Conservation (phyloP, 495 filamentous ascomycete genomes). For the Choiromyces venosus region DNA sequence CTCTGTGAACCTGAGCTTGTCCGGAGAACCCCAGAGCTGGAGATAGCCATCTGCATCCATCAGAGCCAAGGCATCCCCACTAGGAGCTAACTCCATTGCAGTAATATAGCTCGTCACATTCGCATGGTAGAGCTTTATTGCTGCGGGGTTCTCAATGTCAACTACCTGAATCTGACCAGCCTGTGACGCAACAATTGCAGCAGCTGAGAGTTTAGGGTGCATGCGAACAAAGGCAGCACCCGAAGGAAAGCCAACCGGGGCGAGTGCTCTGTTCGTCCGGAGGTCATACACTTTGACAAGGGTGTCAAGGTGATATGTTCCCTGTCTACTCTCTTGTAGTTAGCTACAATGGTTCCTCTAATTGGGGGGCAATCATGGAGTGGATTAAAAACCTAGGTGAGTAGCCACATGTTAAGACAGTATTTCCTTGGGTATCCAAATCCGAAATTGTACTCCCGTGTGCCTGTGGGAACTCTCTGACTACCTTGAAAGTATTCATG, state of each 20-base stretch:
- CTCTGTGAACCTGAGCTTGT: conserved; percentile 86
- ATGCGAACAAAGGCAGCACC: conserved; percentile 89
- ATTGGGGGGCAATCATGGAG: background rate
- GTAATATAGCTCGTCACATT: conserved; percentile 67
- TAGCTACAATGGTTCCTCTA: background rate
- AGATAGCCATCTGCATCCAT: conserved; percentile 71
- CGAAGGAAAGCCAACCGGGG: conserved; percentile 85
- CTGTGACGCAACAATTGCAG: conserved; percentile 82
- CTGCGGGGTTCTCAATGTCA: conserved; percentile 89
- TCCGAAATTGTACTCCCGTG: conserved; percentile 80
- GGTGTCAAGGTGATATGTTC: conserved; percentile 67
- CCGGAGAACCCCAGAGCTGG: conserved; percentile 84
- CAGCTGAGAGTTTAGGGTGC: conserved; percentile 91
- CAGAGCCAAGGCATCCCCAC: conserved; percentile 80
- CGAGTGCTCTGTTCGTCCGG: conserved; percentile 73
- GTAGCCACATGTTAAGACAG: conserved; percentile 91
- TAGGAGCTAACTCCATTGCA: conserved; percentile 76
- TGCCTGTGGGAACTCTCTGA: conserved; percentile 76
- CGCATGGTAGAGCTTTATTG: conserved; percentile 80
- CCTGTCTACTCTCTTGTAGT: conserved; percentile 44
- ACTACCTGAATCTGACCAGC: conserved; percentile 88
- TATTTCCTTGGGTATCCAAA: conserved; percentile 90
- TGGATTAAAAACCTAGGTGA: conserved; percentile 58
- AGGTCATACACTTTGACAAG: conserved; percentile 92
- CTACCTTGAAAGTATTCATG: conserved; percentile 63